A percentile compares a stretch with the other conserved stretches of the same genome.
These are phyloP conservation scores for Echinochloa phyllopogon DNA, from an alignment of 176 grass and related monocot genomes.

Conservation along the genomic window DNA sequence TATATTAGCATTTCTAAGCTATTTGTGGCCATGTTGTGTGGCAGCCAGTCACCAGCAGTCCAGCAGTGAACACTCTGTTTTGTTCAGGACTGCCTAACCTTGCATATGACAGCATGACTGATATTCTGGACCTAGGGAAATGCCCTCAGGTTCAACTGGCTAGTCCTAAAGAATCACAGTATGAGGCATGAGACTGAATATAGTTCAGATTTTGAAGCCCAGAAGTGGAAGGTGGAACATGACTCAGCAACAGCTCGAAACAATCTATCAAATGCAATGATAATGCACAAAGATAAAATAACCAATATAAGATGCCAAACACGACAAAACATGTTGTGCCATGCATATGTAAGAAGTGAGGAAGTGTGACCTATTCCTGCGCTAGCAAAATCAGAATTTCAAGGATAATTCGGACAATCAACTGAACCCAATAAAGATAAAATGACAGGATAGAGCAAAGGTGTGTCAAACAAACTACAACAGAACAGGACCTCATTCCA, in stretches of 20 bases:
- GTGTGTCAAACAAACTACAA: background rate
- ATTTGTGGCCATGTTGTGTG: background rate
- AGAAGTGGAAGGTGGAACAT: background rate
- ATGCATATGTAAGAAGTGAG: background rate
- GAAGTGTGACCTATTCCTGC: background rate
- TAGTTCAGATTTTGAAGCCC: background rate
- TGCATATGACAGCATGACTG: background rate
- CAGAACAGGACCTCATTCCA: background rate
- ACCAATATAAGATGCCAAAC: constrained; percentile 6
- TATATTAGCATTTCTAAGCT: background rate
- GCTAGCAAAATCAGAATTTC: background rate
- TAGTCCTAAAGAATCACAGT: background rate
- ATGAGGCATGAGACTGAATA: constrained; percentile 13
- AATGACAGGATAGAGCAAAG: background rate
- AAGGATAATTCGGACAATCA: background rate
- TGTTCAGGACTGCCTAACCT: background rate
- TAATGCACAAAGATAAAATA: background rate
- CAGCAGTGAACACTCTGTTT: background rate
- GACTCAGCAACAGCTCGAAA: constrained; percentile 6
- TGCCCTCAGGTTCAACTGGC: background rate
- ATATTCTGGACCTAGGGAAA: background rate
- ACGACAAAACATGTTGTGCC: background rate
- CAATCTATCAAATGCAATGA: background rate
- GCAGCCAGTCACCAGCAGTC: background rate
- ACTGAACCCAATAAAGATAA: background rate